phyloP scores from a whole-genome alignment of 768 basidiomycete genomes.

The Trichaptum fuscoviolaceum region DNA sequence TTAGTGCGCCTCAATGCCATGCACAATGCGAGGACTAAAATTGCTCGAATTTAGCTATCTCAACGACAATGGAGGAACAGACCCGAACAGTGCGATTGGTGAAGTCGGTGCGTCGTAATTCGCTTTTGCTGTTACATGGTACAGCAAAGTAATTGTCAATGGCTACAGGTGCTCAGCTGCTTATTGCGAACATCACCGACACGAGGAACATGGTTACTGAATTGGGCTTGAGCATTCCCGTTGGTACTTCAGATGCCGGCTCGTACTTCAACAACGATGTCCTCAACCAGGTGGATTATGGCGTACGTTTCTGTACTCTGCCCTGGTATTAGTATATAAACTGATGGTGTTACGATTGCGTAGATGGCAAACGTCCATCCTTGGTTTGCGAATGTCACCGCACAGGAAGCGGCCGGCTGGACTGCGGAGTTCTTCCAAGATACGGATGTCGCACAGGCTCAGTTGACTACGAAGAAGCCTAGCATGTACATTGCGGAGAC shows the following conservation, averaged over 20 bases:
- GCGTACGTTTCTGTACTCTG: constrained; percentile 36
- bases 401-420: constrained; percentile 71
- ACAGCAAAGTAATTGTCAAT: background rate
- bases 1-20: constrained; percentile 25
- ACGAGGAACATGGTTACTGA: constrained; percentile 49
- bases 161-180: constrained; percentile 47
- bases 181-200: constrained; percentile 63
- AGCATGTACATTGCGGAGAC: constrained; percentile 93
- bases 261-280: constrained; percentile 75
- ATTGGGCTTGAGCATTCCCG: constrained; percentile 50
- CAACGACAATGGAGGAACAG: constrained; percentile 39
- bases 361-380: constrained; percentile 90
- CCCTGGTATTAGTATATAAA: background rate
- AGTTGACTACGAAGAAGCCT: constrained; percentile 61
- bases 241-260: constrained; percentile 85
- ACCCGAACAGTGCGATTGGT: constrained; percentile 57
- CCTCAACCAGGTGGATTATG: constrained; percentile 60
- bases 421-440: constrained; percentile 71
- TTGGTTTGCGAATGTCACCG: constrained; percentile 84
- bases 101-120: constrained; percentile 20
- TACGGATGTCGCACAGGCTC: constrained; percentile 56
- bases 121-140: background rate
- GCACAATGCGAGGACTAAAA: constrained; percentile 1
- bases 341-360: background rate
- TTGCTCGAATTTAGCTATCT: constrained; percentile 44